Evolutionary conservation across 2,329 filamentous ascomycete genomes (phyloP).

Genomic region (Ascomycota sp.): DNA sequence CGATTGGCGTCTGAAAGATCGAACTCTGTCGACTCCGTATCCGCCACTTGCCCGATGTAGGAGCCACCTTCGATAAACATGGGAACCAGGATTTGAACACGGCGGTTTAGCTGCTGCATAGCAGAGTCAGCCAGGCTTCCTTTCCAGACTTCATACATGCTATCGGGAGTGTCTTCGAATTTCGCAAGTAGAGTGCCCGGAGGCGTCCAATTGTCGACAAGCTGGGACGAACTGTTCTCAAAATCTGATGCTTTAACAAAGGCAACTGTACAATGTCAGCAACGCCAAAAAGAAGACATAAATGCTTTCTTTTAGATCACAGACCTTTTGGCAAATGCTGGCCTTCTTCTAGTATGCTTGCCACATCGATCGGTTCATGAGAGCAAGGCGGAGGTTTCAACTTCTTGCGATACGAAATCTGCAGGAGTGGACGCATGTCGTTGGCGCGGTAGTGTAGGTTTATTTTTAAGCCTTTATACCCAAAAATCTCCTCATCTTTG

Average conservation of each 20-base stretch:
- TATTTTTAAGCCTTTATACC: constrained; percentile 66
- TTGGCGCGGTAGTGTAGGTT: constrained; percentile 44
- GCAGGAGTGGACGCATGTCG: constrained; percentile 61
- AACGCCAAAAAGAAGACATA: no score
- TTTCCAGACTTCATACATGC: constrained; percentile 68
- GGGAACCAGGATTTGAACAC: constrained; percentile 65
- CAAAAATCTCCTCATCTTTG: constrained; percentile 80
- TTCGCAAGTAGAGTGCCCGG: constrained; percentile 52
- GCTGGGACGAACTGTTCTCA: constrained; percentile 30
- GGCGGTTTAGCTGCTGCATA: constrained; percentile 52
- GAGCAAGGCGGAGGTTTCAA: constrained; percentile 44
- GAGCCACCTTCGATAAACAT: constrained; percentile 90
- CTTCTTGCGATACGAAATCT: constrained; percentile 51
- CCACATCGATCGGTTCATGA: constrained; percentile 47
- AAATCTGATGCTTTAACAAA: constrained; percentile 44
- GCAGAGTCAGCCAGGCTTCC: constrained; percentile 50
- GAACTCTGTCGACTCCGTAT: constrained; percentile 35
- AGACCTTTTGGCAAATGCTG: constrained; percentile 45
- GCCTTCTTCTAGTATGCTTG: constrained; percentile 39
- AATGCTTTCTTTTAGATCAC: not conserved
- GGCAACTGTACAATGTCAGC: constrained; percentile 28
- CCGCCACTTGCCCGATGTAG: constrained; percentile 32
- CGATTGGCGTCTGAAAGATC: constrained; percentile 56
- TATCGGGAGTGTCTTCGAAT: constrained; percentile 38
- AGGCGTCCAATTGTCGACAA: constrained; percentile 36